Evolutionary conservation across 1,284 basidiomycete species (phyloP).

Genomic region (Trametes sp.): DNA sequence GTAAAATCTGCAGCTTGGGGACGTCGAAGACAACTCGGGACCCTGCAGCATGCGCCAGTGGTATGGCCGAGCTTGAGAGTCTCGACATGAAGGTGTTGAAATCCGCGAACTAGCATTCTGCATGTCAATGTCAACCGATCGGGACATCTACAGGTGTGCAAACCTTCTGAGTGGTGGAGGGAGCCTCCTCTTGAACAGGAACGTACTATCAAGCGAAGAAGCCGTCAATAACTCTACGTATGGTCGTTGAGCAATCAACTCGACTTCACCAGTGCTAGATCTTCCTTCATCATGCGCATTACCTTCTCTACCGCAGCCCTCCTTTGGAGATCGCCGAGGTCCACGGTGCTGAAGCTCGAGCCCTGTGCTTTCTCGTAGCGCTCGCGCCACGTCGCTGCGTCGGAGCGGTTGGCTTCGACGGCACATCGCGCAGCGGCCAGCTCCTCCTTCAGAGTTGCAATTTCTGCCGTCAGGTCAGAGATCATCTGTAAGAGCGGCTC

Average conservation of each 20-base stretch:
- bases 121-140: not conserved
- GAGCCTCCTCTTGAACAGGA: too few relatives aligned
- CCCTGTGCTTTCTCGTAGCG: not conserved
- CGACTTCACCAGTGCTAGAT: not conserved
- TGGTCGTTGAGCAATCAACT: too few relatives aligned
- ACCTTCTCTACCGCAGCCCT: not conserved
- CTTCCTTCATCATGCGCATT: not conserved
- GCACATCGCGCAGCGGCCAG: not conserved
- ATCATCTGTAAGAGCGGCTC: too few relatives aligned
- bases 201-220: too few relatives aligned
- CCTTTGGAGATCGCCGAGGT: not conserved
- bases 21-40: conserved; percentile 16
- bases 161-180: not conserved
- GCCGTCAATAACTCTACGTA: not conserved
- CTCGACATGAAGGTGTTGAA: conserved; percentile 13
- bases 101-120: not conserved
- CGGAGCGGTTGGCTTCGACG: not conserved
- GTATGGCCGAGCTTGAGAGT: conserved; percentile 1
- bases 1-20: conserved; percentile 18
- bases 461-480: not conserved
- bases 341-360: not conserved
- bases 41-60: not conserved
- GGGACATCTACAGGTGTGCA: too few relatives aligned
- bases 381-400: not conserved
- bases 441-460: not conserved